These are phyloP conservation scores for Xanthoconium purpureum DNA, from an alignment of 768 basidiomycete species.

Conservation along the genomic window DNA sequence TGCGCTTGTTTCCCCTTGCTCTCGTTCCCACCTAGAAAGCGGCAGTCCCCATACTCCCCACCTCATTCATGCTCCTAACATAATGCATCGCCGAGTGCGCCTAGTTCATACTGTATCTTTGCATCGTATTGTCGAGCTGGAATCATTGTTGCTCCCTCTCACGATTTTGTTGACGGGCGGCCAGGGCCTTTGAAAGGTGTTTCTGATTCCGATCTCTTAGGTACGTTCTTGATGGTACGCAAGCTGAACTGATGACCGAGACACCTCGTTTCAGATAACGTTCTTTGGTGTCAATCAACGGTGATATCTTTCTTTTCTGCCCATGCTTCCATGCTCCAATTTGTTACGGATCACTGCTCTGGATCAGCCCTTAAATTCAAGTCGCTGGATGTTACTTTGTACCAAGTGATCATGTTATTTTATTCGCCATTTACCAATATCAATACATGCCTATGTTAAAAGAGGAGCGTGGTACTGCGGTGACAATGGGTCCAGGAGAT, in stretches of 20 bases:
- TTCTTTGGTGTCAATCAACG: not conserved
- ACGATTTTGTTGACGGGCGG: not conserved
- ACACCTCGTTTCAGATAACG: not conserved
- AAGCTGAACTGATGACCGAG: not conserved
- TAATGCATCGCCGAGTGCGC: slow-evolving; percentile 10
- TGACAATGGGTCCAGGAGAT: slow-evolving; percentile 11
- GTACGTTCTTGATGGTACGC: not conserved
- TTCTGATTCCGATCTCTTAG: not conserved
- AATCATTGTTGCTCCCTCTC: not conserved
- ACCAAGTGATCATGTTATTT: no score
- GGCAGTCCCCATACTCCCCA: not conserved
- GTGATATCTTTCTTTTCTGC: not conserved
- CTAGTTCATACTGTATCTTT: slow-evolving; percentile 14
- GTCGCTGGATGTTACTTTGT: not conserved
- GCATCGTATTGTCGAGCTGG: slow-evolving; percentile 2
- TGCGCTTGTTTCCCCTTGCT: not conserved
- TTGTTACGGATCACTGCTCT: no score
- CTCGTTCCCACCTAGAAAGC: not conserved
- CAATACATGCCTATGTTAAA: not conserved
- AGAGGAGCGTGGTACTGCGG: not conserved
- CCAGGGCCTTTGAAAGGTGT: not conserved
- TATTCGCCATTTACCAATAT: not conserved
- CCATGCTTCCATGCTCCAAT: no score
- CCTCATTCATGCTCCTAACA: not conserved
- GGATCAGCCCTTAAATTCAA: not conserved